These are phyloP conservation scores for Erodium chrysanthum DNA, from an alignment of 441 rosid genomes.

Conservation along the genomic window DNA sequence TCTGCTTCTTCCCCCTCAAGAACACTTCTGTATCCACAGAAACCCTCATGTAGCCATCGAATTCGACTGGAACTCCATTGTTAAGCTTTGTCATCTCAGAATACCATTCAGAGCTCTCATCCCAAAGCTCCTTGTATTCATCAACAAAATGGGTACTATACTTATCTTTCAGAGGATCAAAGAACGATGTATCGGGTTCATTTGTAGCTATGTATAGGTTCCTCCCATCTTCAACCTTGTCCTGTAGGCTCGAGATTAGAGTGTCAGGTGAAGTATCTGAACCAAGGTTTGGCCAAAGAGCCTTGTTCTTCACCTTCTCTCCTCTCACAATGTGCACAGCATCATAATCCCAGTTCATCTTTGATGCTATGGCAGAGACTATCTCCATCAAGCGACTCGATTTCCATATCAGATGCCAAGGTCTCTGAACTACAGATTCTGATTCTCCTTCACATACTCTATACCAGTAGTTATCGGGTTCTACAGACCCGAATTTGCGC, in stretches of 20 bases:
- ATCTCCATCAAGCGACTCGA: constrained; percentile 94
- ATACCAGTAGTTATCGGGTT: constrained; percentile 93
- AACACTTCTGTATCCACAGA: constrained; percentile 94
- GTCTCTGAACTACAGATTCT: constrained; percentile 63
- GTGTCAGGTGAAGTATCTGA: constrained; percentile 81
- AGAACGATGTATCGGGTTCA: constrained; percentile 78
- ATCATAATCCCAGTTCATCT: constrained; percentile 95
- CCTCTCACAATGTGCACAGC: constrained; percentile 88
- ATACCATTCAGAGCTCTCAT: constrained; percentile 78
- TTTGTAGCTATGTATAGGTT: constrained; percentile 75
- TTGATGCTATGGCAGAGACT: constrained; percentile 67
- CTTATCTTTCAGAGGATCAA: constrained; percentile 77
- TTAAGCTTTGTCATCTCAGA: constrained; percentile 62
- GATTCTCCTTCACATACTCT: constrained; percentile 89
- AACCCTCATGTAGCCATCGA: constrained; percentile 93
- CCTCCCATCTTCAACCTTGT: constrained; percentile 57
- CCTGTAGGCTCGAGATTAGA: constrained; percentile 47
- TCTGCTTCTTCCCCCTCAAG: constrained; percentile 60
- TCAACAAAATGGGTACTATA: constrained; percentile 80
- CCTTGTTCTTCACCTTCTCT: constrained; percentile 74
- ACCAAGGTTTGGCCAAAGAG: constrained; percentile 79
- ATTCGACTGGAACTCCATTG: constrained; percentile 59
- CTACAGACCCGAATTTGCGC: constrained; percentile 85
- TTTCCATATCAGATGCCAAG: constrained; percentile 86
- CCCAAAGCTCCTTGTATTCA: constrained; percentile 75